Evolutionary conservation across 2,329 filamentous ascomycete species (phyloP), one percentile per base, ranked within the genome.

Genomic region (Orbilia oligospora): DNA sequence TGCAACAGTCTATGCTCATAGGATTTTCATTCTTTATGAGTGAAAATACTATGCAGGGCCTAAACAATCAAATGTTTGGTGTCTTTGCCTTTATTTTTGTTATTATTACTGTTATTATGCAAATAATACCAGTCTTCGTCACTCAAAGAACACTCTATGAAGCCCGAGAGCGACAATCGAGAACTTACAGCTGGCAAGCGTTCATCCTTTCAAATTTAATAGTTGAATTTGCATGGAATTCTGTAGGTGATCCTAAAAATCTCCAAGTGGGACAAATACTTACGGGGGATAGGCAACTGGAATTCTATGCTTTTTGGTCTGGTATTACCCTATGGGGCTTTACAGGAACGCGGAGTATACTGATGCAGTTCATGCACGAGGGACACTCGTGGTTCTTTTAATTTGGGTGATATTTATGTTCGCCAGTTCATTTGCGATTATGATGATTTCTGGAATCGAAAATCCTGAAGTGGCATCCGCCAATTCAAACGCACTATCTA

Each of bases 41-140:
- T 0, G 89, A 90, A 38, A 91, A 91, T 85, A 90, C 89, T 5
- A 88, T 91, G 48, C 92, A 94, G 83, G 93, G 93, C 70, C 87
- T 97, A 9, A 92, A 94, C 84, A 94, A 96, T 85, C 92, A 94
- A 81, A 91, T 95, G 87, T 97, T 96, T 83, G 88, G 90, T 83
- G 91, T 96, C 80, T 97, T 97, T 87, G 92, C 94, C 87, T 85
- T 95, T 71, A 86, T 92, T 71, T 95, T 91, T 53, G 89, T 97
- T 83, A 97, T 97, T 83, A 91, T 92, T 80, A 91, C 93, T 82
- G 87, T 94, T 30, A 88, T 91, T 2, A 90, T 93, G 83, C 92
- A 94, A 82, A 92, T 91, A 49, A 94, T 96, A 91, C 93, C 93
- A 0, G 91, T 93, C 81, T 96, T 97, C 81, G 91, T 96, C 81